Conservation (phyloP, 305 asterid genomes). For the Fraxinus sp. region DNA sequence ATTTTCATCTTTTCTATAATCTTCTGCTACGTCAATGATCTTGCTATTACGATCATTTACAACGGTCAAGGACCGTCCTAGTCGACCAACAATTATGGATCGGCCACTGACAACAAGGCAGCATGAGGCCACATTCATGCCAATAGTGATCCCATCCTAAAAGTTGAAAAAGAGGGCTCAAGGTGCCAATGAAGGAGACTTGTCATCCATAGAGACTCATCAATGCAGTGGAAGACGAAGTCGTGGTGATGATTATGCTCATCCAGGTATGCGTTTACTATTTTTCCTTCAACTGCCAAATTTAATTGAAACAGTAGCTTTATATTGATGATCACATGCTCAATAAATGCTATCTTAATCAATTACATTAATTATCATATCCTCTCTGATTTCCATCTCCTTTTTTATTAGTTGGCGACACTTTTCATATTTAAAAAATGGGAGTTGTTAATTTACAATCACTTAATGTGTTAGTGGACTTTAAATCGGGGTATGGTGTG, state of each 20-base stretch:
- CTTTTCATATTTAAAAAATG: not conserved
- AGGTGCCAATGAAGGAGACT: not conserved
- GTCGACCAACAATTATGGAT: too few species aligned
- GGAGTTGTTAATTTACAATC: not conserved
- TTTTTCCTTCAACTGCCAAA: constrained; percentile 36
- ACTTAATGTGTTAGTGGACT: not conserved
- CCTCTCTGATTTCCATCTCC: constrained; percentile 7
- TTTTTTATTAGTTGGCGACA: not conserved
- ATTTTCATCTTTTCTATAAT: too few species aligned
- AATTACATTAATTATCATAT: constrained; percentile 18
- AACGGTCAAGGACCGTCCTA: too few species aligned
- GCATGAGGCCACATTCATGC: not conserved
- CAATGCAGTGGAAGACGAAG: not conserved
- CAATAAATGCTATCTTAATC: constrained; percentile 31
- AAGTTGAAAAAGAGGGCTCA: constrained; percentile 5
- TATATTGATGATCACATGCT: constrained; percentile 29
- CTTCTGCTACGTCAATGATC: too few species aligned
- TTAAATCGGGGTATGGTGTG: not conserved
- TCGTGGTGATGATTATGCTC: not conserved
- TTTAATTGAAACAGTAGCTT: constrained; percentile 25
- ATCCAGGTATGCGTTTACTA: constrained; percentile 8
- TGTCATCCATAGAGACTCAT: not conserved
- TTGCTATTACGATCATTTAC: too few species aligned
- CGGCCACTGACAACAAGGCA: too few species aligned
- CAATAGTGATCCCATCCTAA: not conserved